A percentile compares a stretch with the other conserved stretches of the same genome.
phyloP scores from a whole-genome alignment of 306 rosid species.

The Casuarina glauca region DNA sequence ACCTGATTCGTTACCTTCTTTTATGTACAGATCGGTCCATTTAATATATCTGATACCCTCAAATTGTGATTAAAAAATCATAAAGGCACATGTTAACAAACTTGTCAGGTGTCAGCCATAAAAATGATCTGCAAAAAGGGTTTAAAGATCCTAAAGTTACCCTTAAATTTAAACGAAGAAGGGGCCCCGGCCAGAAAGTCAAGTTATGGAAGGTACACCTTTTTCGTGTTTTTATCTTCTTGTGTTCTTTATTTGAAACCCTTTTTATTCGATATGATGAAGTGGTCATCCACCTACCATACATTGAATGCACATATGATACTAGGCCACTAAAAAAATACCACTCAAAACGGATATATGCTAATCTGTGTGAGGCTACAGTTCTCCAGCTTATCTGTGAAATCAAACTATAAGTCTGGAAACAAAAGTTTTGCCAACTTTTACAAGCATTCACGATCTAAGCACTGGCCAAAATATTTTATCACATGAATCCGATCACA shows the following conservation, averaged over 20 bases:
- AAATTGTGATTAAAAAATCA: not conserved
- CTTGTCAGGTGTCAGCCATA: not conserved
- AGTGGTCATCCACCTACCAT: not conserved
- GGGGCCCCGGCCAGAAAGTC: not conserved
- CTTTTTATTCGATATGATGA: not conserved
- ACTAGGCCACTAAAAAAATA: not conserved
- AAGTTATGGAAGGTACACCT: constrained; percentile 4
- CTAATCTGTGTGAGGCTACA: not conserved
- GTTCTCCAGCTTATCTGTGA: not conserved
- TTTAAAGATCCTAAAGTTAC: not conserved
- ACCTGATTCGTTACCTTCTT: too few species aligned
- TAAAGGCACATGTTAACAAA: not conserved
- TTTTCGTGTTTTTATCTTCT: not conserved
- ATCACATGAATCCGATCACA: constrained; percentile 6
- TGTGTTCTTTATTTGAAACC: not conserved
- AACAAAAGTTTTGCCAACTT: not conserved
- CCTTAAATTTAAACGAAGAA: not conserved
- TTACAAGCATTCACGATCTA: not conserved
- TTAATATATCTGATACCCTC: not conserved
- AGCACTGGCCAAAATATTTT: not conserved
- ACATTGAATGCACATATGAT: not conserved
- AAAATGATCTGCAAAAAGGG: not conserved
- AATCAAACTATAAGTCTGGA: not conserved
- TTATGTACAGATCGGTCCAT: too few species aligned
- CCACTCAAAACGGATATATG: not conserved